Conservation (phyloP, 2,329 filamentous ascomycete species). For the Fusarium sp. region DNA sequence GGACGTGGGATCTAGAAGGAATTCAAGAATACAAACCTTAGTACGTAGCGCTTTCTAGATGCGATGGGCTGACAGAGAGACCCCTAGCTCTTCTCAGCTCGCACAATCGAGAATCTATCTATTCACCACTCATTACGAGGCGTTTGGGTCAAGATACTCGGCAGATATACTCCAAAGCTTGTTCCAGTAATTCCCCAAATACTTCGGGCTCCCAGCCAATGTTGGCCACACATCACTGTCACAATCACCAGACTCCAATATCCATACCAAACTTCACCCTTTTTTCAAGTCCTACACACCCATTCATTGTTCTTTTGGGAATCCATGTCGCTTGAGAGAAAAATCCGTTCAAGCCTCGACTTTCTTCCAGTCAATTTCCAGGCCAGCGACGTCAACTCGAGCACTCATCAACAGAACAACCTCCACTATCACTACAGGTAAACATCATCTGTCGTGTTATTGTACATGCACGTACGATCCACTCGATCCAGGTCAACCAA, state of each 20-base stretch:
- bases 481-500: conserved; percentile 37
- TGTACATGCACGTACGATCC: conserved; percentile 37
- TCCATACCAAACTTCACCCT: conserved; percentile 31
- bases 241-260: conserved; percentile 37
- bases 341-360: conserved; percentile 5
- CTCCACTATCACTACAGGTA: conserved; percentile 3
- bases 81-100: conserved; percentile 1
- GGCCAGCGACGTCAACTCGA: background rate
- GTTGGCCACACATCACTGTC: conserved; percentile 30
- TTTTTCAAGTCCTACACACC: conserved; percentile 25
- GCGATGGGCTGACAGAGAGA: conserved; percentile 14
- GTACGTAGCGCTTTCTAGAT: background rate
- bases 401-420: conserved; percentile 4
- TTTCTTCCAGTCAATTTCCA: conserved; percentile 2
- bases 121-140: background rate
- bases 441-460: conserved; percentile 18
- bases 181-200: background rate
- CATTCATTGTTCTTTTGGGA: conserved; percentile 17
- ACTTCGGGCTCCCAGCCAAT: conserved; percentile 2
- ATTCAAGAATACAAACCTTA: conserved; percentile 10
- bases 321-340: conserved; percentile 7
- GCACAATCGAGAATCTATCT: background rate
- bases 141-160: background rate
- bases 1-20: conserved; percentile 10
- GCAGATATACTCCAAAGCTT: background rate